Conservation (phyloP, 2,329 filamentous ascomycete species). For the Beauveria scarabaeidicola region DNA sequence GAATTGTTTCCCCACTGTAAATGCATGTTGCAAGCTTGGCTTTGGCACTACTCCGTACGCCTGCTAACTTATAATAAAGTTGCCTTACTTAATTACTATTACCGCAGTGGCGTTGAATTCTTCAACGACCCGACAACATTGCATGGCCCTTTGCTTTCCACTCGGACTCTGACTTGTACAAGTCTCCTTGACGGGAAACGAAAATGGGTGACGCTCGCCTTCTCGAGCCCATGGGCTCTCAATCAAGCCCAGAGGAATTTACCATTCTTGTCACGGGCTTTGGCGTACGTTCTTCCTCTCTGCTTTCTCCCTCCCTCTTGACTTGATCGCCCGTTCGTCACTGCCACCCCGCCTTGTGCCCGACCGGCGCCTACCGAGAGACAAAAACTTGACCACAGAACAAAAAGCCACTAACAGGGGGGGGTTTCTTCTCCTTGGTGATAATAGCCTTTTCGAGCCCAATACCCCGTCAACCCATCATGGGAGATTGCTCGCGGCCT, state of each 20-base stretch:
- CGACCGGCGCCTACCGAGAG: neutral
- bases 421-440: neutral
- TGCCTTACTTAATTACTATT: too few species aligned
- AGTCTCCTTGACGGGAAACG: too few species aligned
- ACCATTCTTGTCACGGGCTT: slow-evolving; percentile 55
- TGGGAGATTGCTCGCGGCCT: slow-evolving; percentile 67
- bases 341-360: neutral
- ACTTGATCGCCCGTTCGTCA: neutral
- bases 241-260: slow-evolving; percentile 37
- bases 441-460: slow-evolving; percentile 66
- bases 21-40: neutral
- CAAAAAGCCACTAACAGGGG: neutral
- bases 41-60: neutral
- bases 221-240: slow-evolving; percentile 24
- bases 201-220: slow-evolving; percentile 4
- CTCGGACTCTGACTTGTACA: neutral
- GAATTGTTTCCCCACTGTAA: neutral
- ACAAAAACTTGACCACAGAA: neutral
- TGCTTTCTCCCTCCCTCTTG: neutral
- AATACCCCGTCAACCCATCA: slow-evolving; percentile 68
- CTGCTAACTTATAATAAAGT: neutral
- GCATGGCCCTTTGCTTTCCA: neutral
- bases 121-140: neutral
- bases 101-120: neutral
- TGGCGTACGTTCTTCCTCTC: slow-evolving; percentile 36